Evolutionary conservation across 331 rosid species (phyloP), one percentile per base, ranked within the genome.

Genomic region (Dryas integrifolia): DNA sequence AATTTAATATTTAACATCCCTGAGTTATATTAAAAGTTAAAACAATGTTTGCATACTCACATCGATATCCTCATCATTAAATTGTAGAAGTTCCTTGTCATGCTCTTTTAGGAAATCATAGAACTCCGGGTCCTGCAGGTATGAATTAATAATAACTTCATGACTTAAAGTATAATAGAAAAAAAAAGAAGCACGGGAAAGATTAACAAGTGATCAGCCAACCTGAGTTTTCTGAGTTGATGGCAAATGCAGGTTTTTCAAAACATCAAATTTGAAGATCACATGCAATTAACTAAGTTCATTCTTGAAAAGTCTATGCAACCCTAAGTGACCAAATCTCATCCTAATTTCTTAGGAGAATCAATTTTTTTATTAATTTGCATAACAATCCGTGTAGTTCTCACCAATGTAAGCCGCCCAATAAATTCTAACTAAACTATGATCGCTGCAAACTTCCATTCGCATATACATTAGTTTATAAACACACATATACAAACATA

Each of bases 71-170:
- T 85, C 94, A 39, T 88, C 97, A 21, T 75, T 57, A 86, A 93
- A 93, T 41, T 88, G 88, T 47, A 91, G 93, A 84, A 93, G 88
- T 67, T 87, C 90, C 78, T 85, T 35, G 80, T 91, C 97, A 63
- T 93, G 90, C 84, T 89, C 88, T 75, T 83, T 84, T 87, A 91
- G 81, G 78, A 79, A 93, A 80, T 88, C 90, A 3, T 69, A 93
- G 76, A 93, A 93, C 70, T 90, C 97, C 5, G 96, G 97, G 53
- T 93, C 98, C 98, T 93, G 89, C 64, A 85, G 6, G 73, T 74
- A 84, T 67, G 59, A 70, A 57, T 40, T 60, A 65, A 76, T 69
- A 75, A 52, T 51, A 76, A 84, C 80, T 65, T 75, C 46, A 43
- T 41, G 59, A 64, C 9, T 15, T 9, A 47, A 62, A 45, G 3